These are phyloP conservation scores for Candida silvicultrix DNA, from an alignment of 805 yeast species.

Conservation along the genomic window DNA sequence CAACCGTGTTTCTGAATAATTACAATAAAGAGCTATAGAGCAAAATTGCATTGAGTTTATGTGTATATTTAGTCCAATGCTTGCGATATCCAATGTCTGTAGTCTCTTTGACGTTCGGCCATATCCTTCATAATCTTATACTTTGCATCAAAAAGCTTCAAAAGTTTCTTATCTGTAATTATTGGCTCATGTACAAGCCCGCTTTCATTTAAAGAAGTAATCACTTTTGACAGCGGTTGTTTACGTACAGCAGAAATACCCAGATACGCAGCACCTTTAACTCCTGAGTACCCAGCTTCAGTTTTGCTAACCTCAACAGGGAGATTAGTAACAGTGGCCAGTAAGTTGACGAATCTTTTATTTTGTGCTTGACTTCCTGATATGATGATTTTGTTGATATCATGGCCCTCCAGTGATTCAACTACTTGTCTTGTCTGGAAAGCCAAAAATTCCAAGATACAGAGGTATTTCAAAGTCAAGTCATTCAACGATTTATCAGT, in stretches of 20 bases:
- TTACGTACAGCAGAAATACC: conserved; percentile 11
- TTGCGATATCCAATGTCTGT: conserved; percentile 3
- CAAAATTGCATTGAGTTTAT: too few relatives aligned
- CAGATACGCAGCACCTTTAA: conserved; percentile 22
- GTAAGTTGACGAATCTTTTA: conserved; percentile 28
- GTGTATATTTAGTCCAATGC: conserved; percentile 15
- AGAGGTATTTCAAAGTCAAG: conserved; percentile 36
- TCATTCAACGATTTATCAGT: conserved; percentile 27
- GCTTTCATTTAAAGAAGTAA: conserved; percentile 5
- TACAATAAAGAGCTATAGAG: too few relatives aligned
- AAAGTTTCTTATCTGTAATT: conserved; percentile 3
- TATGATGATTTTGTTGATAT: conserved; percentile 30
- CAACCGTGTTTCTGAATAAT: conserved; percentile 26
- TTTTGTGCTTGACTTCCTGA: conserved; percentile 53
- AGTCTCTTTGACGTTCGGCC: conserved; percentile 28
- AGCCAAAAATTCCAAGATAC: conserved; percentile 43
- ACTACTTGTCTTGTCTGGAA: conserved; percentile 42
- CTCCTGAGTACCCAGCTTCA: conserved; percentile 21
- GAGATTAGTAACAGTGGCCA: conserved; percentile 21
- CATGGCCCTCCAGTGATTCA: conserved; percentile 20
- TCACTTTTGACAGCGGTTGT: conserved; percentile 8
- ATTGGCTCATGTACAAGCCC: not conserved
- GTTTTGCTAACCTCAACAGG: conserved; percentile 14
- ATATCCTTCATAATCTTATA: conserved; percentile 26
- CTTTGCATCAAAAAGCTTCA: conserved; percentile 17